Evolutionary conservation across 2,329 filamentous ascomycete species (phyloP).

Genomic region (Geoglossum cookeanum): DNA sequence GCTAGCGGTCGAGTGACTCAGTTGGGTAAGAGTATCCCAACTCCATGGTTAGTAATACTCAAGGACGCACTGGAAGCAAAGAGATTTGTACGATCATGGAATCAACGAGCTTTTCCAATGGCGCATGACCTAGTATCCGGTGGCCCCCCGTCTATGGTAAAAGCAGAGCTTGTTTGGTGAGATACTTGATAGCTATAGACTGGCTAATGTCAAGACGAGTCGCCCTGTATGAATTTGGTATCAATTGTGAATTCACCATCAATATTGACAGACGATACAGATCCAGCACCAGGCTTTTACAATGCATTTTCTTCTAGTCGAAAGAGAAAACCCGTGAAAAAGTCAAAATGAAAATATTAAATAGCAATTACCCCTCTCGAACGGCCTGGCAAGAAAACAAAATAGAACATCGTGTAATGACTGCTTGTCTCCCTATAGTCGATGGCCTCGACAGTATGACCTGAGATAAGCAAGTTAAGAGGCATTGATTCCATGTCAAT

Average conservation of each 20-base stretch:
- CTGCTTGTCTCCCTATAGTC: neutral
- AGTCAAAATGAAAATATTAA: neutral
- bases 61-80: slow-evolving; percentile 33
- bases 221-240: neutral
- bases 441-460: neutral
- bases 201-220: neutral
- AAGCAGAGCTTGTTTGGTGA: slow-evolving; percentile 8
- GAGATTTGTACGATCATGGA: slow-evolving; percentile 33
- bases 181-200: neutral
- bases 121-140: slow-evolving; percentile 6
- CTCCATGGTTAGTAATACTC: slow-evolving; percentile 37
- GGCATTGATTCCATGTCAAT: neutral
- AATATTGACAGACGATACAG: neutral
- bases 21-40: slow-evolving; percentile 19
- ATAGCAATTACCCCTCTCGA: neutral
- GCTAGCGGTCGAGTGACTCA: slow-evolving; percentile 13
- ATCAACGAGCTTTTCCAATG: slow-evolving; percentile 26
- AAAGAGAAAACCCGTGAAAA: neutral
- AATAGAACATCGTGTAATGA: neutral
- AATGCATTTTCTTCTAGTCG: slow-evolving; percentile 2
- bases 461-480: neutral
- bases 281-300: neutral
- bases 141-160: slow-evolving; percentile 7
- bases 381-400: neutral
- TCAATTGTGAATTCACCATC: neutral